Percentiles rank a stretch among this genome's conserved stretches.
These are phyloP conservation scores for Scenedesmus sp. DNA, from an alignment of 163 green algal species.

Conservation along the genomic window DNA sequence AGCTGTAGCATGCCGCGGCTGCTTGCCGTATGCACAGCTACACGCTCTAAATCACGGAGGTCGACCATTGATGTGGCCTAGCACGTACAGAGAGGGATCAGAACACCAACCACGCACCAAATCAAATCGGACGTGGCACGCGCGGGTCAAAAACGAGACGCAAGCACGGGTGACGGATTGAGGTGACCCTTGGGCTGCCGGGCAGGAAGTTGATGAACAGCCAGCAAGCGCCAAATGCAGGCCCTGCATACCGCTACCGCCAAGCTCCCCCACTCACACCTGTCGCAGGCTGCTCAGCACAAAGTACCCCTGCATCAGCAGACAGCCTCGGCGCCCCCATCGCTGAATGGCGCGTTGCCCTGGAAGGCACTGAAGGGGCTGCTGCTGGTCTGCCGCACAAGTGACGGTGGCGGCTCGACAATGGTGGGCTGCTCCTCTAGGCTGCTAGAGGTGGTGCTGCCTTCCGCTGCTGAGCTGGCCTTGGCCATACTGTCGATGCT, in stretches of 20 bases:
- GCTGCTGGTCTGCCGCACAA: slow-evolving; percentile 41
- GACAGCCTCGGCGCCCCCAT: neutral
- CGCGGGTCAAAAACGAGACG: neutral
- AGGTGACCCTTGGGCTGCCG: neutral
- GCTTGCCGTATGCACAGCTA: neutral
- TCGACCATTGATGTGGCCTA: neutral
- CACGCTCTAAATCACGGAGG: neutral
- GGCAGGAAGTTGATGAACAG: neutral
- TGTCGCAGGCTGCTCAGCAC: neutral
- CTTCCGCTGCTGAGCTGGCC: slow-evolving; percentile 3
- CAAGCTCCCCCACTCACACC: neutral
- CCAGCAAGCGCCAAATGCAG: neutral
- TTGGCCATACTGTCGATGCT: slow-evolving; percentile 30
- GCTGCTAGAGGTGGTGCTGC: slow-evolving; percentile 26
- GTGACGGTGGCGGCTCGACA: slow-evolving; percentile 34
- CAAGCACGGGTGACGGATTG: neutral
- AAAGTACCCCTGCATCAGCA: neutral
- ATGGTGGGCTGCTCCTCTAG: slow-evolving; percentile 49
- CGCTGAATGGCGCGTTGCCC: neutral
- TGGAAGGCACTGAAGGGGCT: slow-evolving; percentile 45
- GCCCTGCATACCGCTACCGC: neutral
- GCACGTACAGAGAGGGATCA: neutral
- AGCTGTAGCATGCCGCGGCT: neutral
- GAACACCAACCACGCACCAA: neutral
- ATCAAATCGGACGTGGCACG: neutral